phyloP scores from a whole-genome alignment of 352 stramenopile species.

The Thalassiosira hispida region DNA sequence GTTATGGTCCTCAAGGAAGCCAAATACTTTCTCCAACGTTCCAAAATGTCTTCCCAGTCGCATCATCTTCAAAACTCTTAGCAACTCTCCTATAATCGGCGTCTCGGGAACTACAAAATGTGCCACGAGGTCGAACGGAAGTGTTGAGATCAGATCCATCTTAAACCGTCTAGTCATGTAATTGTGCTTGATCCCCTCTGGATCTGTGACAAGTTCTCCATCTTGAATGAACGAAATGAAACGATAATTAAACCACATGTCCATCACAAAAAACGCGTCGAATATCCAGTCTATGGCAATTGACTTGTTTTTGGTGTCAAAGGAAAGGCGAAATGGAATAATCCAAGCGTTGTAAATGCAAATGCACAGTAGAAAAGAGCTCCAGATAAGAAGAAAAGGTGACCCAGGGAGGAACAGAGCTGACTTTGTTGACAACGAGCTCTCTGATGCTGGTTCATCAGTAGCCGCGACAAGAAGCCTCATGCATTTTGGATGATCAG shows the following conservation, averaged over 20 bases:
- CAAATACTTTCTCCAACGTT: constrained; percentile 48
- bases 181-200: constrained; percentile 46
- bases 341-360: constrained; percentile 75
- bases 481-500: constrained; percentile 43
- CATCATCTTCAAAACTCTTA: constrained; percentile 59
- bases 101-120: constrained; percentile 25
- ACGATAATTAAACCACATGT: constrained; percentile 61
- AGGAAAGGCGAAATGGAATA: constrained; percentile 69
- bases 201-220: constrained; percentile 59
- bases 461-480: constrained; percentile 18
- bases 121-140: constrained; percentile 52
- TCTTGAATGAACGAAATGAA: constrained; percentile 54
- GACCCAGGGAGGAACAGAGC: constrained; percentile 24
- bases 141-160: constrained; percentile 54
- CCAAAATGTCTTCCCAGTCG: constrained; percentile 52
- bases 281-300: constrained; percentile 64
- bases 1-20: constrained; percentile 44
- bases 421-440: constrained; percentile 12
- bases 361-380: constrained; percentile 60
- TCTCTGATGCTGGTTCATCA: constrained; percentile 11
- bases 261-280: constrained; percentile 63
- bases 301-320: constrained; percentile 40
- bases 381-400: constrained; percentile 53
- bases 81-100: constrained; percentile 22
- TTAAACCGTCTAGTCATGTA: constrained; percentile 49